Percentiles rank a stretch among this genome's conserved stretches.
These are phyloP conservation scores for Lasiodiplodia gonubiensis DNA, from an alignment of 2,329 filamentous ascomycete species.

Conservation along the genomic window DNA sequence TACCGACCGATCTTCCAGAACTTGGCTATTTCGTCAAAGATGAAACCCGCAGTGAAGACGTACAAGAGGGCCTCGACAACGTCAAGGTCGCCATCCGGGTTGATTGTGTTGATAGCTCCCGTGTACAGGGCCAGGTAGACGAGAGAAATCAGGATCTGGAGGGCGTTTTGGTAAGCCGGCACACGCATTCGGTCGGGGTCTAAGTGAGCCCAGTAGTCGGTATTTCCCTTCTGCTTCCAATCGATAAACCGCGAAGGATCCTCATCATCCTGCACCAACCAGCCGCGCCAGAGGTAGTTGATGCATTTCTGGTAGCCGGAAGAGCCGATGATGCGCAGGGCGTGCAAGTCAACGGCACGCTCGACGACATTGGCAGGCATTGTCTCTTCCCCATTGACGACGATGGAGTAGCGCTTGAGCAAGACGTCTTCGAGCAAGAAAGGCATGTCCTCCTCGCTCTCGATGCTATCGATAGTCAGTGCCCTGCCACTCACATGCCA, in stretches of 20 bases:
- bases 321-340: slow-evolving; percentile 84
- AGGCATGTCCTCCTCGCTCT: slow-evolving; percentile 76
- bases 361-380: slow-evolving; percentile 87
- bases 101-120: slow-evolving; percentile 91
- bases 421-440: slow-evolving; percentile 83
- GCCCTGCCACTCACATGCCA: background rate
- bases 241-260: slow-evolving; percentile 89
- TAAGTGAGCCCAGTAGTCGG: slow-evolving; percentile 78
- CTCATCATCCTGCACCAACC: slow-evolving; percentile 94
- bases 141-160: slow-evolving; percentile 83
- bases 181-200: slow-evolving; percentile 94
- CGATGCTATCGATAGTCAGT: slow-evolving; percentile 65
- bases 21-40: slow-evolving; percentile 86
- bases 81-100: slow-evolving; percentile 82
- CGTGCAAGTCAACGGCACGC: slow-evolving; percentile 90
- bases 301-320: slow-evolving; percentile 97
- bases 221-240: slow-evolving; percentile 82
- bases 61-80: slow-evolving; percentile 84
- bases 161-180: slow-evolving; percentile 88
- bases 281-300: slow-evolving; percentile 89
- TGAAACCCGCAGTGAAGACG: slow-evolving; percentile 86
- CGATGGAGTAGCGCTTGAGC: slow-evolving; percentile 85
- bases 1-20: slow-evolving; percentile 92
- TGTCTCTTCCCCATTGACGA: slow-evolving; percentile 73
- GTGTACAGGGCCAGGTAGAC: slow-evolving; percentile 87